Evolutionary conservation across 169 alveolate genomes (phyloP).

Genomic region (Plasmodium falciparum): DNA sequence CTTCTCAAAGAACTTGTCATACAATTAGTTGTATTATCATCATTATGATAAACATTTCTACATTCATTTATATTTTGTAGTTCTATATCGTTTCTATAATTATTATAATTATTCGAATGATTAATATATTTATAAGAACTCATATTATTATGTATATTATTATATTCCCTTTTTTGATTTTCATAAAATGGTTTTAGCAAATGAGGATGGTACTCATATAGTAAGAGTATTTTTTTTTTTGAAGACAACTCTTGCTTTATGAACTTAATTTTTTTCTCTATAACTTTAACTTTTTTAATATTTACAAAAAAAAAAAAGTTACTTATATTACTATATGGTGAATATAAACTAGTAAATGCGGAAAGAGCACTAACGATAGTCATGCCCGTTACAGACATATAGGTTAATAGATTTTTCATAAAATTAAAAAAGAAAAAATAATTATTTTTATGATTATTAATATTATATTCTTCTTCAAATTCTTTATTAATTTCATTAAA

Average conservation of each 20-base stretch:
- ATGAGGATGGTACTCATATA: conserved; percentile 30
- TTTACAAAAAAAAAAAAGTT: conserved; percentile 46
- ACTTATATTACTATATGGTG: conserved; percentile 58
- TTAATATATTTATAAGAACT: not conserved
- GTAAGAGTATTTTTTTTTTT: conserved; percentile 34
- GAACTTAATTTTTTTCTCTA: conserved; percentile 47
- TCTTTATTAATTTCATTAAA: conserved; percentile 27
- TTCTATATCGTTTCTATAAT: not conserved
- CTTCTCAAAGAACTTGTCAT: no score
- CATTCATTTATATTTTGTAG: not conserved
- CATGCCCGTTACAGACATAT: conserved; percentile 73
- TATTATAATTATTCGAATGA: not conserved
- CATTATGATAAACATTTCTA: not conserved
- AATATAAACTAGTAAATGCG: conserved; percentile 66
- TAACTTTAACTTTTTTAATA: conserved; percentile 37
- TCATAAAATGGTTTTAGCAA: conserved; percentile 1
- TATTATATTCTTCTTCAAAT: conserved; percentile 47
- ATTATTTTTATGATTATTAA: conserved; percentile 31
- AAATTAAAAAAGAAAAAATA: conserved; percentile 24
- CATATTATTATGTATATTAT: not conserved
- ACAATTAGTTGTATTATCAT: not conserved
- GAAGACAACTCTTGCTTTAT: conserved; percentile 21
- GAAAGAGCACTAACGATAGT: conserved; percentile 67
- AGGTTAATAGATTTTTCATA: conserved; percentile 41
- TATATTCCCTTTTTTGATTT: not conserved